Evolutionary conservation across 2,329 filamentous ascomycete genomes (phyloP).

Genomic region (Fusarium napiforme): DNA sequence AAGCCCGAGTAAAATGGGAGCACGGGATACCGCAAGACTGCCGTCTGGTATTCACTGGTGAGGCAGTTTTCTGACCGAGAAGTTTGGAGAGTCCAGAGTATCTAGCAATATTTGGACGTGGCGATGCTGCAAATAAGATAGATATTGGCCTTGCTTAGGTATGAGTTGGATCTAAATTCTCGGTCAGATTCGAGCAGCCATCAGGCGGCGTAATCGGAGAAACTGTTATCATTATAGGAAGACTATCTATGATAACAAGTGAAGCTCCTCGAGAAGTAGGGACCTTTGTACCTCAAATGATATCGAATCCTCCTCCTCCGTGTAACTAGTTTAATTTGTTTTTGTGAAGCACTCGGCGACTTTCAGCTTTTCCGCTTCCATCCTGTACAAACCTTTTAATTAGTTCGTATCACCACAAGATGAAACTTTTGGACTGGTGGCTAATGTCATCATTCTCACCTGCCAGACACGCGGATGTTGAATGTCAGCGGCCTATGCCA

Average conservation of each 20-base stretch:
- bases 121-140: not conserved
- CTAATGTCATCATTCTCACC: not conserved
- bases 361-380: not conserved
- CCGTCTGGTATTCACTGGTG: not conserved
- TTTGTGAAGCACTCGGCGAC: not conserved
- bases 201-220: slow-evolving; percentile 6
- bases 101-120: not conserved
- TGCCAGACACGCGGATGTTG: not conserved
- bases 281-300: not conserved
- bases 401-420: not conserved
- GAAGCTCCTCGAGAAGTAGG: not conserved
- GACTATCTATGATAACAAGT: not conserved
- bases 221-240: slow-evolving; percentile 23
- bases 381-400: not conserved
- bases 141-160: not conserved
- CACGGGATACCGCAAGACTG: not conserved
- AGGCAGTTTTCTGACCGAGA: not conserved
- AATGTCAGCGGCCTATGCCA: not conserved
- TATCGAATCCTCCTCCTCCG: not conserved
- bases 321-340: not conserved
- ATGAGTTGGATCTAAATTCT: slow-evolving; percentile 6
- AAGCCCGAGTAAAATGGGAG: not conserved
- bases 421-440: too few species aligned
- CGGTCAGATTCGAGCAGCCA: slow-evolving; percentile 30
- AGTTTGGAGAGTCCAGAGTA: not conserved